phyloP scores from a whole-genome alignment of 1,284 basidiomycete species.

The Inonotus obliquus region DNA sequence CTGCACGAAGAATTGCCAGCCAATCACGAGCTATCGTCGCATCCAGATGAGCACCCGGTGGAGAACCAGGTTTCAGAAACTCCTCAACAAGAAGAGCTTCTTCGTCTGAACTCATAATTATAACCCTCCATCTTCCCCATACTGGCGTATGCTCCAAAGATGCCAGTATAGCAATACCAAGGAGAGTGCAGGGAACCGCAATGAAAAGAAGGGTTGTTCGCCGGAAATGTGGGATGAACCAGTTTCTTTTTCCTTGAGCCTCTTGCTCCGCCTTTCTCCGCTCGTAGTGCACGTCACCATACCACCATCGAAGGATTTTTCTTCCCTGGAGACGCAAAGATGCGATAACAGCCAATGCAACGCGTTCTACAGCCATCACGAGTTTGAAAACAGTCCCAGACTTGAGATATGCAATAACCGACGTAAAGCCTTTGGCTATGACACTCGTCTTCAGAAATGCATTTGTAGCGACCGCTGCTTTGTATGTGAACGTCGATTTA shows the following conservation, averaged over 20 bases:
- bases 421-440: not conserved
- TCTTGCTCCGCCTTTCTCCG: not conserved
- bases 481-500: not conserved
- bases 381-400: slow-evolving; percentile 14
- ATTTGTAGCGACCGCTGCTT: not conserved
- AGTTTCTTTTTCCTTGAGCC: not conserved
- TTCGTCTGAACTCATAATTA: slow-evolving; percentile 17
- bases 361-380: not conserved
- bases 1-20: slow-evolving; percentile 13
- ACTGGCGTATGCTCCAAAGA: slow-evolving; percentile 14
- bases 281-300: slow-evolving; percentile 5
- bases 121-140: slow-evolving; percentile 14
- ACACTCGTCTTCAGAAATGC: slow-evolving; percentile 2
- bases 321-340: slow-evolving; percentile 2
- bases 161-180: slow-evolving; percentile 6
- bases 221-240: slow-evolving; percentile 5
- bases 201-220: slow-evolving; percentile 8
- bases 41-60: slow-evolving; percentile 1
- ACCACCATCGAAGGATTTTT: slow-evolving; percentile 9
- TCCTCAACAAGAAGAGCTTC: slow-evolving; percentile 12
- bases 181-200: not conserved
- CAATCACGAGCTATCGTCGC: slow-evolving; percentile 10
- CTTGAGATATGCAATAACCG: slow-evolving; percentile 5
- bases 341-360: slow-evolving; percentile 2
- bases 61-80: slow-evolving; percentile 12